Base-by-base conservation (phyloP, 2,329 filamentous ascomycete genomes). In the Annulohypoxylon truncatum region DNA sequence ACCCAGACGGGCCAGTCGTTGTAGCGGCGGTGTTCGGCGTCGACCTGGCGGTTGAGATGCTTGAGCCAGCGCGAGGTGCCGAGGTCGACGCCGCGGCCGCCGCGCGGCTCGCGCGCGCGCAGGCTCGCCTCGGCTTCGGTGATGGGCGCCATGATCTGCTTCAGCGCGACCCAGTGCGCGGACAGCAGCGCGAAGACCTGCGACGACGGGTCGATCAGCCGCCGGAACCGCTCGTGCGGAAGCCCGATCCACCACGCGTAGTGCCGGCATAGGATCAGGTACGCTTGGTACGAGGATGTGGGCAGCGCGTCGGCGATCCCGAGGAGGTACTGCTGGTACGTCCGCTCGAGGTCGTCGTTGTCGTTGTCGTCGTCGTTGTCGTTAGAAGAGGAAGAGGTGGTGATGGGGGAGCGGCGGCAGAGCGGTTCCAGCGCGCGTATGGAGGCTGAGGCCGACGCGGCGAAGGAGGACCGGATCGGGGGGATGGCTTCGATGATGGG, bases 171-270 rank as follows among this genome's bases (percentile, higher is more conserved):
- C 84, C 85, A 87, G 75, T 88, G 85, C 53, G 84, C 71, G 31
- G 82, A 82, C 42, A 88, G 77, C 28, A 88, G 75, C 40, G 83
- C 59, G 61, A 82, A 80, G 13, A 80, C 77, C 71, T 83, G 83
- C 71, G 82, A 83, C 26, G 71, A 68, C 26, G 81, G 76, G 72
- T 86, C 81, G 67, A 87, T 79, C 55, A 88, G 75, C 52, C 78
- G 77, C 67, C 83, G 81, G 74, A 88, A 87, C 50, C 81, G 77
- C 33, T 80, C 78, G 68, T 87, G 85, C 7, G 84, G 82, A 6
- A 88, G 79, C 73, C 84, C 80, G 80, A 87, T 87, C 85, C 85
- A 87, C 85, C 85, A 88, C 3, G 74, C 79, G 72, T 75, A 87
- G 70, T 86, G 84, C 57, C 79, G 76, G 42, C 79, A 79, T 55